A percentile compares a stretch with the other conserved stretches of the same genome.
These are phyloP conservation scores for Hymenoscyphus linearis DNA, from an alignment of 2,329 filamentous ascomycete genomes.

Conservation along the genomic window DNA sequence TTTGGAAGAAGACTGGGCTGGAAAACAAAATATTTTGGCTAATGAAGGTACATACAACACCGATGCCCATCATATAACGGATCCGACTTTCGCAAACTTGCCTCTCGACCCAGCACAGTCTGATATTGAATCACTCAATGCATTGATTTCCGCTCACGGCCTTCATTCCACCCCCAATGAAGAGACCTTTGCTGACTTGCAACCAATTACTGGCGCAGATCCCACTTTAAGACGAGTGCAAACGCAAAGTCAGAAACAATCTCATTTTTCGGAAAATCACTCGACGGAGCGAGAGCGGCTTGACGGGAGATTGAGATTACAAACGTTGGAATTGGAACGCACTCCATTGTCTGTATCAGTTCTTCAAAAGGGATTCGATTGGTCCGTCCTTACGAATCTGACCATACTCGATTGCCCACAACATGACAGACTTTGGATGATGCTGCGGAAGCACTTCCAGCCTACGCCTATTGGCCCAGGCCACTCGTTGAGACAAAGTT, in stretches of 20 bases:
- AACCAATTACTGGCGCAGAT: slow-evolving; percentile 14
- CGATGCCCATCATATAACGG: slow-evolving; percentile 14
- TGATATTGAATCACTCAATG: slow-evolving; percentile 26
- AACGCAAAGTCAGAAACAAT: slow-evolving; percentile 21
- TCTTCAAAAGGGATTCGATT: slow-evolving; percentile 68
- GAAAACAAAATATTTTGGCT: slow-evolving; percentile 12
- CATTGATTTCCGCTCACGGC: slow-evolving; percentile 26
- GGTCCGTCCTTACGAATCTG: slow-evolving; percentile 63
- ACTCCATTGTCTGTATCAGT: slow-evolving; percentile 67
- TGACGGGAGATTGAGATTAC: slow-evolving; percentile 58
- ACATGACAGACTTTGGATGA: slow-evolving; percentile 71
- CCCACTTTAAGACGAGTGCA: slow-evolving; percentile 24
- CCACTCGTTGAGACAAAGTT: slow-evolving; percentile 26
- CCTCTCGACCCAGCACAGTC: slow-evolving; percentile 18
- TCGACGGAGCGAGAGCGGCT: slow-evolving; percentile 37
- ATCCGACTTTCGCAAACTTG: slow-evolving; percentile 2
- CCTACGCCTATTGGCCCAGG: slow-evolving; percentile 34
- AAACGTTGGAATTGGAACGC: slow-evolving; percentile 69
- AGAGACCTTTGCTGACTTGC: slow-evolving; percentile 6
- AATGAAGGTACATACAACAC: slow-evolving; percentile 13
- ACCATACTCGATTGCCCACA: slow-evolving; percentile 70
- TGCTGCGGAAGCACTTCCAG: slow-evolving; percentile 57
- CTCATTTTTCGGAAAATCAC: slow-evolving; percentile 22
- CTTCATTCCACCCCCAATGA: slow-evolving; percentile 8
- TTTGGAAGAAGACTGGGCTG: slow-evolving; percentile 15